These are phyloP conservation scores for Scutellaria minor DNA, from an alignment of 257 asterid genomes.

Conservation along the genomic window DNA sequence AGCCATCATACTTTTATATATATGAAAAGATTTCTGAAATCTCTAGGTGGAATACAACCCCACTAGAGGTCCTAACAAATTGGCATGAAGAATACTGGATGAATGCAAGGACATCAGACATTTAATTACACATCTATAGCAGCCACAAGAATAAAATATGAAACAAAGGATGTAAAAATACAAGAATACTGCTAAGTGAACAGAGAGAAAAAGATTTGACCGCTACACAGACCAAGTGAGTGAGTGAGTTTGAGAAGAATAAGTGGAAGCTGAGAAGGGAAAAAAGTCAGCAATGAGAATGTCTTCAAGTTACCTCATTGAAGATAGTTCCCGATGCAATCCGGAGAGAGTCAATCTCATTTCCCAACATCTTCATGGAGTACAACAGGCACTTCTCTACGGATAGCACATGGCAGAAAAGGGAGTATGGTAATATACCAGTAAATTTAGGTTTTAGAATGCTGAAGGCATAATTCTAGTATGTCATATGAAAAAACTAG, in stretches of 20 bases:
- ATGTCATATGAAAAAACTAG: conserved; percentile 12
- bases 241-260: not conserved
- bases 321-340: conserved; percentile 95
- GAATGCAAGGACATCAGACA: conserved; percentile 9
- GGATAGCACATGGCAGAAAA: conserved; percentile 14
- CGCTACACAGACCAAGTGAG: not conserved
- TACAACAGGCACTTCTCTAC: conserved; percentile 85
- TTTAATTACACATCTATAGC: not conserved
- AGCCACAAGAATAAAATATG: conserved; percentile 3
- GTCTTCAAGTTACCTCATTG: conserved; percentile 67
- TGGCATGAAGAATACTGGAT: not conserved
- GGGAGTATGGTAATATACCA: conserved; percentile 1
- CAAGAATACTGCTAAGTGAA: not conserved
- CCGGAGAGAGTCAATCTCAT: conserved; percentile 64
- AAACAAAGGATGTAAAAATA: conserved; percentile 1
- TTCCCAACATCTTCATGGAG: conserved; percentile 86
- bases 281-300: conserved; percentile 14
- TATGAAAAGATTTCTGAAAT: too few relatives aligned
- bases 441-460: conserved; percentile 15
- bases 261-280: conserved; percentile 8
- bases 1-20: too few relatives aligned
- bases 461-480: conserved; percentile 19
- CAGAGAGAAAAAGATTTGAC: not conserved
- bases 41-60: not conserved
- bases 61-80: not conserved